Percentiles rank a stretch among this genome's conserved stretches.
These are phyloP conservation scores for Brassica cretica DNA, from an alignment of 345 rosid genomes.

Conservation along the genomic window DNA sequence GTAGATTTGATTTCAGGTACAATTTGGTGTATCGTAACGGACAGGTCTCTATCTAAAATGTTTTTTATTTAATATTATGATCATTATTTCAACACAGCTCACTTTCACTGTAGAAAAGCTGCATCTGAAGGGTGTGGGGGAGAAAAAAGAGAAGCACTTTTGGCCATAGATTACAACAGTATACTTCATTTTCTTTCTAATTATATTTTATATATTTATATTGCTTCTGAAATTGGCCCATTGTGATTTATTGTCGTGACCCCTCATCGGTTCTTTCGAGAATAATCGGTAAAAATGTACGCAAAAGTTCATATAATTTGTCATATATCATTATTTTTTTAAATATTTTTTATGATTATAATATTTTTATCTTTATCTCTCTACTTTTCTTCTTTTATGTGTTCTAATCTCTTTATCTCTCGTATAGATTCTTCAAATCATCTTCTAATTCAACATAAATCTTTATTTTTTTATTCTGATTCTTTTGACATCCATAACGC, in stretches of 20 bases:
- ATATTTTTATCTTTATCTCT: too few species aligned
- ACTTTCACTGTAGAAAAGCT: conserved; percentile 43
- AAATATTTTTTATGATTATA: too few species aligned
- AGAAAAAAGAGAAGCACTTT: conserved; percentile 31
- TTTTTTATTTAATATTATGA: background rate
- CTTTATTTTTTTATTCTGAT: too few species aligned
- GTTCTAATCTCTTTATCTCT: too few species aligned
- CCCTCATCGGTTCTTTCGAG: conserved; percentile 33
- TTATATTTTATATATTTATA: background rate
- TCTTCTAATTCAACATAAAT: too few species aligned
- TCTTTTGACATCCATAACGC: too few species aligned
- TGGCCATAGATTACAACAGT: conserved; percentile 36
- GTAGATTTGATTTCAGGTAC: conserved; percentile 29
- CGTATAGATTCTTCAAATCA: too few species aligned
- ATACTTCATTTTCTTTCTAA: conserved; percentile 2
- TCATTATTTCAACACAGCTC: conserved; percentile 41
- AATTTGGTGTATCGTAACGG: conserved; percentile 28
- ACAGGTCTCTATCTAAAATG: conserved; percentile 23
- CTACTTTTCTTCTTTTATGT: too few species aligned
- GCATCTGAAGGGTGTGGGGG: conserved; percentile 38
- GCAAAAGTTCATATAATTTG: too few species aligned
- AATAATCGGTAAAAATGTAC: too few species aligned
- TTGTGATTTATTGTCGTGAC: conserved; percentile 39
- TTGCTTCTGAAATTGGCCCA: conserved; percentile 24
- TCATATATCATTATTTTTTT: too few species aligned